These are phyloP conservation scores for Malbranchea zuffiana DNA, from an alignment of 2,329 filamentous ascomycete species.

Conservation along the genomic window DNA sequence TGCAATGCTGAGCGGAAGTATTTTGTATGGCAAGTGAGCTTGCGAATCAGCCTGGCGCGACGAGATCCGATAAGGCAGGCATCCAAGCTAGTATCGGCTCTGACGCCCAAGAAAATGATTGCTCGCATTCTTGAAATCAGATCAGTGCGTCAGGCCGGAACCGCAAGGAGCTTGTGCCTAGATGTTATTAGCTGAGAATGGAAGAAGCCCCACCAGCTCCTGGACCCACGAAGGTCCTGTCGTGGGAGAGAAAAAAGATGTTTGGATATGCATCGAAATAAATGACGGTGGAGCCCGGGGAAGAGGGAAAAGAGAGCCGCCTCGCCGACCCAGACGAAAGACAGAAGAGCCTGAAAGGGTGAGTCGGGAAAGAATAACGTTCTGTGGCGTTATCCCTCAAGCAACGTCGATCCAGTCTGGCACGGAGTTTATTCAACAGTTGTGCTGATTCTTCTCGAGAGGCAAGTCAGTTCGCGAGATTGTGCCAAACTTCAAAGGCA, in stretches of 20 bases:
- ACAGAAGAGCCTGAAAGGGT: slow-evolving; percentile 7
- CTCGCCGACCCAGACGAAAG: slow-evolving; percentile 5
- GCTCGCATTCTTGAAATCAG: too few species aligned
- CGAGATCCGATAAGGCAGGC: too few species aligned
- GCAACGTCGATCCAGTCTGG: slow-evolving; percentile 8
- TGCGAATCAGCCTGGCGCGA: too few species aligned
- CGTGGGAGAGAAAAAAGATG: neutral
- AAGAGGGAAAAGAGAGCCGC: slow-evolving; percentile 10
- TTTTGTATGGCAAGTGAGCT: too few species aligned
- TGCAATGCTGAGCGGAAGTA: too few species aligned
- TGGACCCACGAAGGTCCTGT: too few species aligned
- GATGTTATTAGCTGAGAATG: too few species aligned
- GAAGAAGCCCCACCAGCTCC: too few species aligned
- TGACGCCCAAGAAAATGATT: too few species aligned
- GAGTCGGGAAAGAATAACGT: slow-evolving; percentile 7
- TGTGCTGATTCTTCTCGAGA: slow-evolving; percentile 6
- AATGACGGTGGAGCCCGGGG: slow-evolving; percentile 14
- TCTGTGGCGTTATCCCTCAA: slow-evolving; percentile 12
- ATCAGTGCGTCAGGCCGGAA: too few species aligned
- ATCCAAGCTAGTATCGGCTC: too few species aligned
- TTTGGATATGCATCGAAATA: neutral
- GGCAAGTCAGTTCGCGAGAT: slow-evolving; percentile 7
- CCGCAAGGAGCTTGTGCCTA: too few species aligned
- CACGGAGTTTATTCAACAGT: slow-evolving; percentile 4
- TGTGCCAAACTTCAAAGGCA: slow-evolving; percentile 3